phyloP scores from a whole-genome alignment of 2,329 filamentous ascomycete species.

The Cladophialophora carrionii region DNA sequence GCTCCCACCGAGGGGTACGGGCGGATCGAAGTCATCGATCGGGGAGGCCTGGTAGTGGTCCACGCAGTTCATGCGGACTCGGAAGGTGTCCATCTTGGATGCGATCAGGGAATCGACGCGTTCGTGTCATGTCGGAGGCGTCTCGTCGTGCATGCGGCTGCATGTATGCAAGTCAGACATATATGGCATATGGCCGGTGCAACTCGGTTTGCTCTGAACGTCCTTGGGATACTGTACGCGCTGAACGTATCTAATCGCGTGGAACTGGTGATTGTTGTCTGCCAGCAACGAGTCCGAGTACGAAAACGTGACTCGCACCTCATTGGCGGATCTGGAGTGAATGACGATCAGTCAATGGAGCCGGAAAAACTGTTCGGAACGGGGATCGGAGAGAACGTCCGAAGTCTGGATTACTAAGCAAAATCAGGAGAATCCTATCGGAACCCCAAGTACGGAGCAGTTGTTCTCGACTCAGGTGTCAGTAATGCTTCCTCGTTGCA shows the following conservation, averaged over 20 bases:
- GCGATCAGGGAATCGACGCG: constrained; percentile 20
- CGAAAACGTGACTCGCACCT: not conserved
- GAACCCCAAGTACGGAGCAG: too few species aligned
- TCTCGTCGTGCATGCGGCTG: constrained; percentile 4
- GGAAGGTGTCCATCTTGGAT: constrained; percentile 70
- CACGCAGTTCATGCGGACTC: constrained; percentile 90
- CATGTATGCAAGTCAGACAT: not conserved
- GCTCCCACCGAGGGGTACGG: constrained; percentile 64
- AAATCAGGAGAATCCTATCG: too few species aligned
- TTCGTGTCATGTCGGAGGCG: constrained; percentile 24
- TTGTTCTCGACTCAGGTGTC: too few species aligned
- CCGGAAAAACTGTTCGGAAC: not conserved
- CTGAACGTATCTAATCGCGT: not conserved
- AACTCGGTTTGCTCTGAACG: not conserved
- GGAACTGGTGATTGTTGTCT: not conserved
- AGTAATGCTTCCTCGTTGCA: too few species aligned
- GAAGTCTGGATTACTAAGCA: too few species aligned
- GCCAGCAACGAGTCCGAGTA: too few species aligned
- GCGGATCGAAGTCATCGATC: constrained; percentile 74
- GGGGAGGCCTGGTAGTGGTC: constrained; percentile 87
- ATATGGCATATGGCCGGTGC: not conserved
- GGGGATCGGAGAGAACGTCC: too few species aligned
- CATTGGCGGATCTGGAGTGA: not conserved
- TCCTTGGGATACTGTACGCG: not conserved
- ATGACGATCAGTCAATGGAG: not conserved